Base-by-base conservation (phyloP, 1,284 basidiomycete species). In the Athelia sp. region DNA sequence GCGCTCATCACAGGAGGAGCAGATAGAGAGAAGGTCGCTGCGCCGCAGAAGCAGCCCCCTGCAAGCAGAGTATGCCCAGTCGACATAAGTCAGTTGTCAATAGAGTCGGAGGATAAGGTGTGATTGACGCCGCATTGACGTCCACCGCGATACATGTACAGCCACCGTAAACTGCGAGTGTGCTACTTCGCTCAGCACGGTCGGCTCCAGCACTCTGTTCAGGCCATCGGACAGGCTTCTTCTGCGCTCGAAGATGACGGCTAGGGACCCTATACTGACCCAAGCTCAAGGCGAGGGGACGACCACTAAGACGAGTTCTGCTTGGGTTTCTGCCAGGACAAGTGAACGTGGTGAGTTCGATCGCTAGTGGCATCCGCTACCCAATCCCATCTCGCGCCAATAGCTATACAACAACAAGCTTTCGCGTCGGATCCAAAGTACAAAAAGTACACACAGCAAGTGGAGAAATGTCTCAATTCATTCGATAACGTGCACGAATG, bases 401-500 rank as follows among this genome's bases (percentile, higher is more conserved):
- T 51, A 79, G 76, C 65, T 54, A 66, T 70, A 21, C 66, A 71
- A 29, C 71, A 74, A 23, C 76, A 81, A 50, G 61, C 70, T 21
- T 82, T 82, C 59, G 75, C 79, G 22, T 79, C 82, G 8, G 96
- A 99, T 69, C 85, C 90, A n/a, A 95, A 95, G 66, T 99, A 88
- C 74, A 93, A 92, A 75, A 98, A 98, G 71, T 98, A 95, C 69
- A 78, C 87, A 0, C 81, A 87, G 48, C 85, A 92, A 58, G 89
- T 99, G 47, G 97, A 99, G 65, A 88, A 89, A 65, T 92, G 90
- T 55, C 75, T 99, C 23, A 89, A 87, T 56, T 88, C 91, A 1
- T 99, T 99, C 61, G 95, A 98, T 64, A 92, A 84, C 63, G 93
- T 98, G 53, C 92, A 96, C 54, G 97, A 99, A 73, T 99, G 97